These are phyloP conservation scores for Colletotrichum orbiculare DNA, from an alignment of 2,329 filamentous ascomycete genomes.

Conservation along the genomic window DNA sequence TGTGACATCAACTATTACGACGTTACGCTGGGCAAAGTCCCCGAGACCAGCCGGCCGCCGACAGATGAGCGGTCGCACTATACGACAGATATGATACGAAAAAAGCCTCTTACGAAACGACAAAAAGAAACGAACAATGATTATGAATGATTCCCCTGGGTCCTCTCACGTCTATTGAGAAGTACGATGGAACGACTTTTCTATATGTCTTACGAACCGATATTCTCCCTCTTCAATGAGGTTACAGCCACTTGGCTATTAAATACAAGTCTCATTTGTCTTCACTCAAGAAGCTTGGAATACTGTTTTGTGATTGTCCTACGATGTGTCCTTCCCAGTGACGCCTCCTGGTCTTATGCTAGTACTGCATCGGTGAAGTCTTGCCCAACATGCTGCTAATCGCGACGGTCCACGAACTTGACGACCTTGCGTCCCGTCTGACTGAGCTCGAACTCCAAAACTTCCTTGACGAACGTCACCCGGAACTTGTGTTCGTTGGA, in stretches of 20 bases:
- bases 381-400: neutral
- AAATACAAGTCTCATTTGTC: slow-evolving; percentile 31
- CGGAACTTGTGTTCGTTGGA: neutral
- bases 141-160: slow-evolving; percentile 16
- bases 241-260: slow-evolving; percentile 30
- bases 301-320: no score
- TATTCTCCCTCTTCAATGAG: slow-evolving; percentile 30
- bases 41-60: slow-evolving; percentile 3
- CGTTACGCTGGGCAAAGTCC: slow-evolving; percentile 20
- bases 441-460: neutral
- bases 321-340: no score
- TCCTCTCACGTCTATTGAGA: slow-evolving; percentile 18
- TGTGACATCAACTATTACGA: neutral
- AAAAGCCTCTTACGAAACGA: slow-evolving; percentile 5
- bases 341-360: no score
- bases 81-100: slow-evolving; percentile 17
- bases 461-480: neutral
- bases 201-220: slow-evolving; percentile 26
- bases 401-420: slow-evolving; percentile 4
- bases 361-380: no score
- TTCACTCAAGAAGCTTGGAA: neutral
- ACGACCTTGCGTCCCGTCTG: neutral
- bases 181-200: slow-evolving; percentile 33
- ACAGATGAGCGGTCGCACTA: neutral
- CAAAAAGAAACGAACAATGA: slow-evolving; percentile 10